A percentile compares a stretch with the other conserved stretches of the same genome.
Conservation (phyloP, 768 basidiomycete genomes). For the Suillus decipiens region DNA sequence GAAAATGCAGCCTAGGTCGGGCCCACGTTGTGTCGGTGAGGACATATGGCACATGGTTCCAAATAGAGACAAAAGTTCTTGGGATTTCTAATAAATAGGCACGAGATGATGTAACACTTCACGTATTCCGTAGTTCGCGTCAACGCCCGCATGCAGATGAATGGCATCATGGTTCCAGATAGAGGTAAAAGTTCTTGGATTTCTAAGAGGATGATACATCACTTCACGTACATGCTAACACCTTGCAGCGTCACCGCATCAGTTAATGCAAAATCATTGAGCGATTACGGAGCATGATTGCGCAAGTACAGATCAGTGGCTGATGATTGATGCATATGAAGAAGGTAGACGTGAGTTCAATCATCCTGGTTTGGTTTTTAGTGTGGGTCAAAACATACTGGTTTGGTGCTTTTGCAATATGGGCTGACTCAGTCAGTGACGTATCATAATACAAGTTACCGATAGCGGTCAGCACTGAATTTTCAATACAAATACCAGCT, state of each 20-base stretch:
- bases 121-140: background rate
- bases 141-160: too few species aligned
- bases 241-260: background rate
- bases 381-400: background rate
- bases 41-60: background rate
- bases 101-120: background rate
- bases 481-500: slow-evolving; percentile 18
- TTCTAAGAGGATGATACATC: too few species aligned
- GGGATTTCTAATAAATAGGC: slow-evolving; percentile 13
- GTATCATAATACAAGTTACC: background rate
- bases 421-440: slow-evolving; percentile 10
- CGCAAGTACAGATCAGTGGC: background rate
- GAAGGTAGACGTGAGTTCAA: slow-evolving; percentile 3
- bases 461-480: background rate
- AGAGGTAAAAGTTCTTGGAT: too few species aligned
- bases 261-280: background rate
- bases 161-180: too few species aligned
- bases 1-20: too few species aligned
- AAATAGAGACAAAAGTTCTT: slow-evolving; percentile 15
- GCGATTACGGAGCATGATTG: background rate
- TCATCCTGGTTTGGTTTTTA: slow-evolving; percentile 11
- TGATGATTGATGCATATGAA: too few species aligned
- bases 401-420: slow-evolving; percentile 5
- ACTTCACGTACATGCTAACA: too few species aligned
- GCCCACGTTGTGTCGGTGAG: background rate